A percentile compares a stretch with the other conserved stretches of the same genome.
These are phyloP conservation scores for Entomortierella chlamydospora DNA, from an alignment of 192 early-diverging fungal genomes.

Conservation along the genomic window DNA sequence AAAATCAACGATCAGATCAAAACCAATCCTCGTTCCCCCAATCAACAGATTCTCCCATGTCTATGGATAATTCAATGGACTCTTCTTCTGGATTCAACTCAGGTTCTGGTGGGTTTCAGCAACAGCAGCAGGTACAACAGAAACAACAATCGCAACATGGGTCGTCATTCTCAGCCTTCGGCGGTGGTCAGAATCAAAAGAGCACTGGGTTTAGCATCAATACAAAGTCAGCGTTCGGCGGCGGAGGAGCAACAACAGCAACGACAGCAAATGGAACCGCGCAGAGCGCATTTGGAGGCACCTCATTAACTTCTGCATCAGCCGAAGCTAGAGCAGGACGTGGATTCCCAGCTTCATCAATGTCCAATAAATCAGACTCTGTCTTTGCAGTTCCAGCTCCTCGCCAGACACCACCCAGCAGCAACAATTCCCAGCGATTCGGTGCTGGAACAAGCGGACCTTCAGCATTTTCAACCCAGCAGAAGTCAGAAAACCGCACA, in stretches of 20 bases:
- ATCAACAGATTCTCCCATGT: constrained; percentile 1
- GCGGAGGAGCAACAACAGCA: not conserved
- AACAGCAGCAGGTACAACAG: too few species aligned
- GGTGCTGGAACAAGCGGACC: not conserved
- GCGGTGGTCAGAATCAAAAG: not conserved
- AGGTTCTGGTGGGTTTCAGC: not conserved
- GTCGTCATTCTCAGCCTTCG: constrained; percentile 3
- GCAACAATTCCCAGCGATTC: not conserved
- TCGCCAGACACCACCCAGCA: not conserved
- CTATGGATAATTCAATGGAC: constrained; percentile 7
- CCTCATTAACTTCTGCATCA: not conserved
- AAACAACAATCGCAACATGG: too few species aligned
- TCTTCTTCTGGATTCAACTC: constrained; percentile 1
- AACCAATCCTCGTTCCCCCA: too few species aligned
- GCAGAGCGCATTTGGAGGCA: constrained; percentile 15
- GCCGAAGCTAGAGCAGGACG: not conserved
- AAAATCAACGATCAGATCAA: not conserved
- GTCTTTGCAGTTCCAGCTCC: constrained; percentile 17
- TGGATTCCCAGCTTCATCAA: too few species aligned
- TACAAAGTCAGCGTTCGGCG: not conserved
- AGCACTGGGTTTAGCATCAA: not conserved
- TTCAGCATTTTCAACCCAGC: not conserved
- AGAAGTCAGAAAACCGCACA: not conserved
- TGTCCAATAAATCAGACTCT: not conserved
- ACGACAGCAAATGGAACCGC: not conserved